These are phyloP conservation scores for Colletotrichum spinosum DNA, from an alignment of 2,329 filamentous ascomycete genomes.

Conservation along the genomic window DNA sequence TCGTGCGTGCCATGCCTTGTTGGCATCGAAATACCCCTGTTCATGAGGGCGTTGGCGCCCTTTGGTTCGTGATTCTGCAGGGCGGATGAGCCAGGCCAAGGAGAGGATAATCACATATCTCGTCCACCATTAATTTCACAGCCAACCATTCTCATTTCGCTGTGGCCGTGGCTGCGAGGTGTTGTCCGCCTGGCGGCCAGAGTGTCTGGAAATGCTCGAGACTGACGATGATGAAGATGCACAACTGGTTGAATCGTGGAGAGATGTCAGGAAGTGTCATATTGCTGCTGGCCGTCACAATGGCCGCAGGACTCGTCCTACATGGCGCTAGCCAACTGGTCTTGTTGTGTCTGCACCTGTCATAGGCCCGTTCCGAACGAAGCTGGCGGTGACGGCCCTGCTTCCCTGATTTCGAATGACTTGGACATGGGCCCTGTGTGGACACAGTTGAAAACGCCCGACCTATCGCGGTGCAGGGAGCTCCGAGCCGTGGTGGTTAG, in stretches of 20 bases:
- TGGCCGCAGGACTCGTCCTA: constrained; percentile 50
- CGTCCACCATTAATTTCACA: background rate
- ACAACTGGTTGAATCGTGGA: constrained; percentile 5
- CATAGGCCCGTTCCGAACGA: constrained; percentile 51
- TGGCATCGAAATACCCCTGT: constrained; percentile 28
- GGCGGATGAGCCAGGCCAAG: constrained; percentile 24
- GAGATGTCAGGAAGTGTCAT: constrained; percentile 10
- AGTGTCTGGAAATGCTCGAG: constrained; percentile 17
- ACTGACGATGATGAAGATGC: background rate
- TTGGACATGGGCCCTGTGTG: constrained; percentile 50
- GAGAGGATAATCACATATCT: constrained; percentile 13
- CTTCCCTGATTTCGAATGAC: constrained; percentile 56
- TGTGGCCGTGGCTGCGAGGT: background rate
- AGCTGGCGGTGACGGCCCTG: constrained; percentile 48
- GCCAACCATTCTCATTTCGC: constrained; percentile 5
- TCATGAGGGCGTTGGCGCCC: constrained; percentile 26
- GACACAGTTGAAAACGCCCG: constrained; percentile 46
- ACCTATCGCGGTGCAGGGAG: constrained; percentile 56
- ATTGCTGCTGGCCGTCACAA: constrained; percentile 37
- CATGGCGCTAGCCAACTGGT: constrained; percentile 52
- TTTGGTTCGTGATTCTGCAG: constrained; percentile 18
- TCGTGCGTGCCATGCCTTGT: constrained; percentile 26
- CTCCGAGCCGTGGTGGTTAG: constrained; percentile 47
- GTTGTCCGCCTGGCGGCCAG: constrained; percentile 16
- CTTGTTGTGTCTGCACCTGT: constrained; percentile 49